Evolutionary conservation across 441 rosid genomes (phyloP).

Genomic region (Erodium texanum): DNA sequence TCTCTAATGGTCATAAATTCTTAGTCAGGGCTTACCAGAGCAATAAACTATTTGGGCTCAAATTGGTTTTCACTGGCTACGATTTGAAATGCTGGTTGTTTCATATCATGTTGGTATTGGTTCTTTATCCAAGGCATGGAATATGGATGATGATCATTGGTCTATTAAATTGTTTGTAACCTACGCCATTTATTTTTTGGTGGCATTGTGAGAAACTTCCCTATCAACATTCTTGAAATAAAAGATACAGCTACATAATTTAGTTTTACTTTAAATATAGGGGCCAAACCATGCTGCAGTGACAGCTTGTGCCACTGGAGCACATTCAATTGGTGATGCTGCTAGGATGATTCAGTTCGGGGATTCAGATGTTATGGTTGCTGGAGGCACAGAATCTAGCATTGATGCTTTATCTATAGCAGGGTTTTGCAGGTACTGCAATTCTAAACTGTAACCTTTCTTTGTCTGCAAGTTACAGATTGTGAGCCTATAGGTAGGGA

Average conservation of each 20-base stretch:
- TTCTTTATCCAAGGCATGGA: slow-evolving; percentile 6
- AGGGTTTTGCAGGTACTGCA: slow-evolving; percentile 74
- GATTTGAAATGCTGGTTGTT: neutral
- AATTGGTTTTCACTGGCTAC: slow-evolving; percentile 1
- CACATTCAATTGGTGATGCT: slow-evolving; percentile 95
- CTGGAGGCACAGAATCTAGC: slow-evolving; percentile 95
- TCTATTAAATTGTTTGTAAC: neutral
- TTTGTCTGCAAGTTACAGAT: neutral
- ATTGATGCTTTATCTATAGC: slow-evolving; percentile 91
- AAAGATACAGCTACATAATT: slow-evolving; percentile 16
- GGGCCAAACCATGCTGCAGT: slow-evolving; percentile 99
- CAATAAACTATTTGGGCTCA: slow-evolving; percentile 4
- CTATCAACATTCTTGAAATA: slow-evolving; percentile 1
- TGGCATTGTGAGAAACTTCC: neutral
- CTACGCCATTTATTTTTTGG: neutral
- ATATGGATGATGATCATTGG: neutral
- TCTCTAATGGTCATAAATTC: neutral
- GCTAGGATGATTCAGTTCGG: slow-evolving; percentile 94
- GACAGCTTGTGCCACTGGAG: slow-evolving; percentile 97
- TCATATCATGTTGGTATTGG: neutral
- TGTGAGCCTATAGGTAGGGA: neutral
- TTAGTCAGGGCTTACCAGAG: neutral
- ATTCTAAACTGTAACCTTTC: slow-evolving; percentile 2
- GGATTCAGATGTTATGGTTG: slow-evolving; percentile 89
- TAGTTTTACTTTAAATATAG: slow-evolving; percentile 34